Evolutionary conservation across 225 moss, liverwort and hornwort species (phyloP).

Genomic region (Physcomitrellopsis africana): DNA sequence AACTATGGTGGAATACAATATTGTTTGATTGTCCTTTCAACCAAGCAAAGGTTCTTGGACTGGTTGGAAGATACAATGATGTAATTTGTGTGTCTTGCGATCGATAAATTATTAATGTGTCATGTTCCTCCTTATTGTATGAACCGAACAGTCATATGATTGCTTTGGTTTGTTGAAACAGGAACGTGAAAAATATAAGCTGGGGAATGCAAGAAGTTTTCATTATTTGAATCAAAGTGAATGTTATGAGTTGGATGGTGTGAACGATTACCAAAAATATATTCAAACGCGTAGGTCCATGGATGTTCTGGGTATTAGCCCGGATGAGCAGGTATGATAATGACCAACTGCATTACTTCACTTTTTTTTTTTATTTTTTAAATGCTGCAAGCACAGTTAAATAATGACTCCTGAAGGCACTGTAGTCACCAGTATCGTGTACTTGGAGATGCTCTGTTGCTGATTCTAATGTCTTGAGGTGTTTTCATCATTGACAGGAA

Average conservation of each 20-base stretch:
- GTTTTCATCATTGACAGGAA: slow-evolving; percentile 41
- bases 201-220: slow-evolving; percentile 63
- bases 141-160: no score
- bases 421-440: no score
- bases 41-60: no score
- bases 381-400: no score
- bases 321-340: slow-evolving; percentile 65
- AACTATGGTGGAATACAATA: neutral
- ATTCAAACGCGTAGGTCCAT: slow-evolving; percentile 70
- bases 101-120: no score
- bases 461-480: no score
- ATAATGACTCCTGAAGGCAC: no score
- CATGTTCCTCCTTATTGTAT: no score
- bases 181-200: slow-evolving; percentile 72
- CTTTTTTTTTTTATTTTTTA: no score
- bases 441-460: no score
- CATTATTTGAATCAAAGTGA: slow-evolving; percentile 79
- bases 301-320: slow-evolving; percentile 72
- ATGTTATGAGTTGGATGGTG: slow-evolving; percentile 59
- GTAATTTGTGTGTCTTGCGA: no score
- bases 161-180: slow-evolving; percentile 7
- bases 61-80: no score
- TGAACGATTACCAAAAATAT: slow-evolving; percentile 70
- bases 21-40: neutral
- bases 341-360: neutral